Evolutionary conservation across 345 rosid species (phyloP).

Genomic region (Erysimum cheiranthoides): DNA sequence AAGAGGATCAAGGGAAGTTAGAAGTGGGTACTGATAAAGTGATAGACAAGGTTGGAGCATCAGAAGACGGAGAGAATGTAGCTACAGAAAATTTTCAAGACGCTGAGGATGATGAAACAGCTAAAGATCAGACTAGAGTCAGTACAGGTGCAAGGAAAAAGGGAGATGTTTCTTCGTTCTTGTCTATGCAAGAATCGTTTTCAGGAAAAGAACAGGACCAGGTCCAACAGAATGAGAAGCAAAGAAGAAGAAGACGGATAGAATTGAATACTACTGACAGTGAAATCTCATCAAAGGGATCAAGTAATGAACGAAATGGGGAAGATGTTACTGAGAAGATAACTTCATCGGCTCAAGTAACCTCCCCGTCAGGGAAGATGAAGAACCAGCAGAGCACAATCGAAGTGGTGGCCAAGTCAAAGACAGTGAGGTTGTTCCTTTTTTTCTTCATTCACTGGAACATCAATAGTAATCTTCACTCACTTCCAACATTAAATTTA

Average conservation of each 20-base stretch:
- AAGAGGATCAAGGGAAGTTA: slow-evolving; percentile 8
- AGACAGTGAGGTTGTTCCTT: slow-evolving; percentile 22
- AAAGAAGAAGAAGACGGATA: slow-evolving; percentile 17
- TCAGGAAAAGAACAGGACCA: slow-evolving; percentile 36
- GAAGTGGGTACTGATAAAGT: slow-evolving; percentile 2
- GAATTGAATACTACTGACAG: slow-evolving; percentile 4
- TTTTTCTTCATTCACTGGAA: slow-evolving; percentile 13
- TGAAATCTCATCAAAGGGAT: slow-evolving; percentile 38
- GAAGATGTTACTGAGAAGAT: slow-evolving; percentile 18
- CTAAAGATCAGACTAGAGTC: slow-evolving; percentile 24
- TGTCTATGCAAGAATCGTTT: slow-evolving; percentile 37
- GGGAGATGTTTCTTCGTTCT: slow-evolving; percentile 20
- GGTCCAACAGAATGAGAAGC: slow-evolving; percentile 15
- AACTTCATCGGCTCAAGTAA: slow-evolving; percentile 20
- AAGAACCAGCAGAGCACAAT: slow-evolving; percentile 19
- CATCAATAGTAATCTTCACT: slow-evolving; percentile 2
- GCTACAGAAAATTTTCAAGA: slow-evolving; percentile 32
- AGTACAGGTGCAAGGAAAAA: slow-evolving; percentile 4
- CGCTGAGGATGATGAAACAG: slow-evolving; percentile 25
- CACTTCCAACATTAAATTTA: slow-evolving; percentile 4
- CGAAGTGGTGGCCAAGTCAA: slow-evolving; percentile 1
- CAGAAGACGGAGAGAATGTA: slow-evolving; percentile 20
- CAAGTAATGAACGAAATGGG: slow-evolving; percentile 35
- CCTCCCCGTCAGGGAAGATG: slow-evolving; percentile 17
- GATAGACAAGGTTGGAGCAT: background rate